phyloP scores from a whole-genome alignment of 2,329 filamentous ascomycete species.

The Xylaria hypoxylon region DNA sequence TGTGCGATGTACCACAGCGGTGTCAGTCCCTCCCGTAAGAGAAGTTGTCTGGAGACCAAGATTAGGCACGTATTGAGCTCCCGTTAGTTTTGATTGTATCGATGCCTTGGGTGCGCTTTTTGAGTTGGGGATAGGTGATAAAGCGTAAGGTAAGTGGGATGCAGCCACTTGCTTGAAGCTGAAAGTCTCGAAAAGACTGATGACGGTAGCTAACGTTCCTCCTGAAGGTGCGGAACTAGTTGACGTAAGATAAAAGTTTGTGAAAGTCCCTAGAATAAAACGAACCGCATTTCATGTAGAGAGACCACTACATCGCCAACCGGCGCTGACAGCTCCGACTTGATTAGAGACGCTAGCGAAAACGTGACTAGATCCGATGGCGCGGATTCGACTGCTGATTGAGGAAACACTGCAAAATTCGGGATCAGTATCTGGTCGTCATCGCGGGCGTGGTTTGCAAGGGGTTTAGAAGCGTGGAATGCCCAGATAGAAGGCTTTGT shows the following conservation, averaged over 20 bases:
- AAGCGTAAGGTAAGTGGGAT: slow-evolving; percentile 63
- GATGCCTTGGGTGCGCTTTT: slow-evolving; percentile 51
- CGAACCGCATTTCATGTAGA: slow-evolving; percentile 56
- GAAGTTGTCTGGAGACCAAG: slow-evolving; percentile 69
- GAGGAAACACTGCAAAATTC: slow-evolving; percentile 62
- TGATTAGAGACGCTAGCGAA: slow-evolving; percentile 63
- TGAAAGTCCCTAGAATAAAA: not conserved
- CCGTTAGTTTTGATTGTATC: slow-evolving; percentile 61
- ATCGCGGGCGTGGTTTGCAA: no score
- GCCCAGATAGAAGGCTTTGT: not conserved
- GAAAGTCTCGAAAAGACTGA: slow-evolving; percentile 69
- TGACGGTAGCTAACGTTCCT: slow-evolving; percentile 75
- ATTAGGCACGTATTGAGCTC: slow-evolving; percentile 60
- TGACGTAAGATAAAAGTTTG: slow-evolving; percentile 6
- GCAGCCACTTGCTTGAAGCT: slow-evolving; percentile 60
- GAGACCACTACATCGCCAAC: slow-evolving; percentile 67
- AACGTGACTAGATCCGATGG: slow-evolving; percentile 70
- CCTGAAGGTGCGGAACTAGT: slow-evolving; percentile 65
- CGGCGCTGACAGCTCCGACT: slow-evolving; percentile 60
- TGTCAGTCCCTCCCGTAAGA: slow-evolving; percentile 62
- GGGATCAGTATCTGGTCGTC: not conserved
- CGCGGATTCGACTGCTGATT: slow-evolving; percentile 71
- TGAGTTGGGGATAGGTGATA: slow-evolving; percentile 66
- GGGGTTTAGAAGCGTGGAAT: no score
- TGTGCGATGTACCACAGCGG: slow-evolving; percentile 67